phyloP scores from a whole-genome alignment of 2,329 filamentous ascomycete genomes.

The Neurospora crassa region DNA sequence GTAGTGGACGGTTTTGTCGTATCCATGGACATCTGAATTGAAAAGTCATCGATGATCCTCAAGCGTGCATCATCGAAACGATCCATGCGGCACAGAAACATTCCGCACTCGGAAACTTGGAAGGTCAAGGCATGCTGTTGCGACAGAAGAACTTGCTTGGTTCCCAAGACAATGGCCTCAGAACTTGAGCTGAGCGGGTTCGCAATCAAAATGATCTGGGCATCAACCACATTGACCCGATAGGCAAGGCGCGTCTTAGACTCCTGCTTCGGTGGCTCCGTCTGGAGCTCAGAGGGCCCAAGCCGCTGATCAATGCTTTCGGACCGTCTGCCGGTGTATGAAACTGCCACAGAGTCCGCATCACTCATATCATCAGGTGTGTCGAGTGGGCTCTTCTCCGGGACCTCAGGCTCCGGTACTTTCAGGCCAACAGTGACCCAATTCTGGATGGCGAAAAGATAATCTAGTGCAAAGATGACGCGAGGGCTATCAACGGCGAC shows the following conservation, averaged over 20 bases:
- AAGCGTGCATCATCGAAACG: constrained; percentile 84
- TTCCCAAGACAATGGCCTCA: constrained; percentile 90
- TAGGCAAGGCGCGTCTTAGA: constrained; percentile 69
- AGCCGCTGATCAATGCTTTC: constrained; percentile 17
- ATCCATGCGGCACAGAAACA: constrained; percentile 99
- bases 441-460: constrained; percentile 79
- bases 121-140: constrained; percentile 91
- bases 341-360: constrained; percentile 44
- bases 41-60: constrained; percentile 94
- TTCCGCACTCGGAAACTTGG: constrained; percentile 87
- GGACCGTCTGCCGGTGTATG: constrained; percentile 29
- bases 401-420: constrained; percentile 47
- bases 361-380: constrained; percentile 48
- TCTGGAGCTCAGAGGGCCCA: constrained; percentile 2
- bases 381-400: constrained; percentile 45
- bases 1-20: constrained; percentile 52
- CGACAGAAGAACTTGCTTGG: constrained; percentile 85
- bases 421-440: constrained; percentile 69
- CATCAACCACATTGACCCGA: constrained; percentile 88
- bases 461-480: constrained; percentile 91
- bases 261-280: constrained; percentile 21
- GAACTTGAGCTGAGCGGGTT: constrained; percentile 85
- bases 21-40: constrained; percentile 81
- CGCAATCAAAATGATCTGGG: constrained; percentile 91
- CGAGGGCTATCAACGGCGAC: constrained; percentile 90